These are phyloP conservation scores for Cymbopogon flexuosus DNA, from an alignment of 202 grass and related monocot species.

Conservation along the genomic window DNA sequence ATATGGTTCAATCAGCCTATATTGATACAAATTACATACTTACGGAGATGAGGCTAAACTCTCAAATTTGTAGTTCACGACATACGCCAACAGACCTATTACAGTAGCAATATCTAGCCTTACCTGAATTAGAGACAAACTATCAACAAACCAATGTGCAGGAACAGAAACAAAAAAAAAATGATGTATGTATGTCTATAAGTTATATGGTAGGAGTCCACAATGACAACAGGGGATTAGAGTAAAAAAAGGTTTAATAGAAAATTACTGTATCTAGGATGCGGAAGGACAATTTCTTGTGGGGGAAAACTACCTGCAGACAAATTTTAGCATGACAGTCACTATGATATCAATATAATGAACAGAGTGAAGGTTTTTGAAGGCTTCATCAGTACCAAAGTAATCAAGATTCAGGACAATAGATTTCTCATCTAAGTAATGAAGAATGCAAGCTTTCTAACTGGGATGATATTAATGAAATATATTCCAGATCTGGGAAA, in stretches of 20 bases:
- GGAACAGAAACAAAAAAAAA: not conserved
- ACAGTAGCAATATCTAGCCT: slow-evolving; percentile 75
- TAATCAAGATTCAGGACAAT: not conserved
- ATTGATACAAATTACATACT: slow-evolving; percentile 59
- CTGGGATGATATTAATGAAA: not conserved
- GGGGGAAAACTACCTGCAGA: slow-evolving; percentile 89
- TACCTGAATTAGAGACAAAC: slow-evolving; percentile 49
- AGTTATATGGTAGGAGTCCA: not conserved
- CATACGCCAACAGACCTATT: slow-evolving; percentile 74
- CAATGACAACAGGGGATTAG: not conserved
- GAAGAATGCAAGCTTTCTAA: not conserved
- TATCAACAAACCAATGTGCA: slow-evolving; percentile 22
- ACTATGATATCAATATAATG: not conserved
- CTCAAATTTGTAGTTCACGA: slow-evolving; percentile 94
- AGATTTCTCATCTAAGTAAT: not conserved
- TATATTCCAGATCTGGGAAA: not conserved
- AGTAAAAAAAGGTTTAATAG: not conserved
- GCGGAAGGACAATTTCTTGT: slow-evolving; percentile 95
- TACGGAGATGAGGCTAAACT: slow-evolving; percentile 93
- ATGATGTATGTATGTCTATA: not conserved
- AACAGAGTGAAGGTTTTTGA: not conserved
- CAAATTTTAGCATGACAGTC: slow-evolving; percentile 17
- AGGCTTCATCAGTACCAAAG: not conserved
- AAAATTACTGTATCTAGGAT: slow-evolving; percentile 92
- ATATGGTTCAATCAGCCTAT: not conserved